Conservation (phyloP, 2,329 filamentous ascomycete genomes). For the Emericellopsis atlantica region DNA sequence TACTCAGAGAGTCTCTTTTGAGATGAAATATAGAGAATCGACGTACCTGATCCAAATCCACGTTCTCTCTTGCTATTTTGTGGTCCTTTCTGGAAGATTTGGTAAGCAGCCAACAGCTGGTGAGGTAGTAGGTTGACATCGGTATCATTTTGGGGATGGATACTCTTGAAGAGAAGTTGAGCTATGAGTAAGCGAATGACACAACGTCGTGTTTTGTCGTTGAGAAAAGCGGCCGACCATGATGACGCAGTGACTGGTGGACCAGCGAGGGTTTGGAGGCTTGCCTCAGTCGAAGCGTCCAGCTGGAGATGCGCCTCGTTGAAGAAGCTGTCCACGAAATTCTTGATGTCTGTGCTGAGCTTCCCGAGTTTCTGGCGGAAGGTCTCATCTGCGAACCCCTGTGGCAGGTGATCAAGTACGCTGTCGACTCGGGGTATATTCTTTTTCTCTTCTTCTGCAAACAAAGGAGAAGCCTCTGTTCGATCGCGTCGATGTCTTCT, state of each 20-base stretch:
- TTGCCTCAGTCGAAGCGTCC: neutral
- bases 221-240: neutral
- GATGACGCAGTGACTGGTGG: neutral
- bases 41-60: neutral
- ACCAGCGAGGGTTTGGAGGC: neutral
- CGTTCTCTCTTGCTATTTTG: neutral
- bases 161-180: neutral
- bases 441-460: no score
- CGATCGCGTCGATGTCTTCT: neutral
- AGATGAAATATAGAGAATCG: neutral
- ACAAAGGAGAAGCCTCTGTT: neutral
- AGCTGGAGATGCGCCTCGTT: neutral
- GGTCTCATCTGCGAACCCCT: neutral
- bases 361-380: neutral
- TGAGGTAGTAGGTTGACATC: neutral
- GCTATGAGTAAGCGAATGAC: neutral
- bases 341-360: neutral
- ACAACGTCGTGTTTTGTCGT: neutral
- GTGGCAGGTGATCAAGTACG: neutral
- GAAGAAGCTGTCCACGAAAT: neutral
- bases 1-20: neutral
- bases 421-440: neutral
- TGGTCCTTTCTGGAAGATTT: neutral
- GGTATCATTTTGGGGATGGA: neutral
- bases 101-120: neutral